These are phyloP conservation scores for Coemansia javaensis DNA, from an alignment of 192 early-diverging fungal species.

Conservation along the genomic window DNA sequence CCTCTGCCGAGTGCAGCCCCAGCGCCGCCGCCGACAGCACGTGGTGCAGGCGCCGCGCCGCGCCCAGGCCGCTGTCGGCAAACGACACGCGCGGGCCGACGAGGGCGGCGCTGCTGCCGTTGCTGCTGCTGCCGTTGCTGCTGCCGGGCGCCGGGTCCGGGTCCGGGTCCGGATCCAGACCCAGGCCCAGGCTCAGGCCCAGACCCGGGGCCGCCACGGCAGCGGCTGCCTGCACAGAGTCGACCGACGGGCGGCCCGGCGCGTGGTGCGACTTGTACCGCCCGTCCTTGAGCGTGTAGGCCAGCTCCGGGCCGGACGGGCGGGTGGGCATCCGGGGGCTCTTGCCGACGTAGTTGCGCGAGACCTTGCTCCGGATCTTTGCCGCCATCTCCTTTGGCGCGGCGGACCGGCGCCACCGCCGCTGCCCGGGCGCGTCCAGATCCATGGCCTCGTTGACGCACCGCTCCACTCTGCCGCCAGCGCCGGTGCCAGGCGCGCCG, in stretches of 20 bases:
- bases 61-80: no score
- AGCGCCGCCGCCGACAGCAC: no score
- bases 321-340: conserved; percentile 18
- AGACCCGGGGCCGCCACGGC: not conserved
- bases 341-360: conserved; percentile 18
- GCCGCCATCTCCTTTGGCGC: conserved; percentile 14
- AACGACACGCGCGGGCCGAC: no score
- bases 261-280: conserved; percentile 24
- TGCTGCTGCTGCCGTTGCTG: no score
- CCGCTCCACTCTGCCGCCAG: not conserved
- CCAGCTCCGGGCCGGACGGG: conserved; percentile 5
- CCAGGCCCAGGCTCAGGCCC: no score
- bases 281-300: conserved; percentile 42
- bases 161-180: no score
- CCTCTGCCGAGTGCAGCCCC: no score
- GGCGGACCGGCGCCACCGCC: not conserved
- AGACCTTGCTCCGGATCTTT: conserved; percentile 34
- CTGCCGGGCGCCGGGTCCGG: no score
- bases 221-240: not conserved
- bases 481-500: not conserved
- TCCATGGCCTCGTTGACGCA: not conserved
- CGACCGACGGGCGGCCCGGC: not conserved
- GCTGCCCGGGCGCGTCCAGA: not conserved
- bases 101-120: no score
- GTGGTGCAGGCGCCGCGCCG: no score